Evolutionary conservation across 176 grass and related monocot genomes (phyloP), one percentile per base, ranked within the genome.

Genomic region (Stipa capillata): DNA sequence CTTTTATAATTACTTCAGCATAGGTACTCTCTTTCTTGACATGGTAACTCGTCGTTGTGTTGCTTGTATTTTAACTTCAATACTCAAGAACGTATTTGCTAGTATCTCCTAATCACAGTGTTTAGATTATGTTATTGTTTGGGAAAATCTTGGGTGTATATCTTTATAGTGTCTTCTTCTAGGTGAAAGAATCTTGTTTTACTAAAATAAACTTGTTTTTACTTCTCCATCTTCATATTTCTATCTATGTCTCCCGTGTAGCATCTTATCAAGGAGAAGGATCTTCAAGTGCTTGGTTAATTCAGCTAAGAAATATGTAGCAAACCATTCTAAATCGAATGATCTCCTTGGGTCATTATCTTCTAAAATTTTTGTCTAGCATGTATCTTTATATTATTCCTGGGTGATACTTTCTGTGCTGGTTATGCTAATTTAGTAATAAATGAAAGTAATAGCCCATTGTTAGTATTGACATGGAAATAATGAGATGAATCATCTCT

Each of bases 1-100:
- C 24, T 98, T 98, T 78, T 98, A 98, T 83, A 98, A 98, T 66
- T 98, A 98, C 60, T 90, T 98, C 42, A 98, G 96, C 76, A 94
- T 98, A 50, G 96, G 96, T 98, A 89, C 33, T 68, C 82, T 55
- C 47, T 57, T 39, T 57, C 41, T 74, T 60, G 27, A 81, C 60
- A 48, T 37, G 8, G 34, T 23, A 60, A 58, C 60, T 77, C 36
- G 24, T 76, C 47, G 28, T 32, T 59, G 18, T 3, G 35, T 37
- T 88, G 48, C 34, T 68, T 4, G 3, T 68, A 49, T 67, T 37
- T n/a, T 79, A 6, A 53, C 37, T 58, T 80, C 11, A 62, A 68
- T 80, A 11, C 43, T 80, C 28, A 80, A n/a, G 52, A 69, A 50
- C 4, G 28, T 64, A 44, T 65, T 78, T 72, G 32, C 48, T 74